Percentiles rank a stretch among this genome's conserved stretches.
These are phyloP conservation scores for Epichloe baconii DNA, from an alignment of 2,329 filamentous ascomycete genomes.

Conservation along the genomic window DNA sequence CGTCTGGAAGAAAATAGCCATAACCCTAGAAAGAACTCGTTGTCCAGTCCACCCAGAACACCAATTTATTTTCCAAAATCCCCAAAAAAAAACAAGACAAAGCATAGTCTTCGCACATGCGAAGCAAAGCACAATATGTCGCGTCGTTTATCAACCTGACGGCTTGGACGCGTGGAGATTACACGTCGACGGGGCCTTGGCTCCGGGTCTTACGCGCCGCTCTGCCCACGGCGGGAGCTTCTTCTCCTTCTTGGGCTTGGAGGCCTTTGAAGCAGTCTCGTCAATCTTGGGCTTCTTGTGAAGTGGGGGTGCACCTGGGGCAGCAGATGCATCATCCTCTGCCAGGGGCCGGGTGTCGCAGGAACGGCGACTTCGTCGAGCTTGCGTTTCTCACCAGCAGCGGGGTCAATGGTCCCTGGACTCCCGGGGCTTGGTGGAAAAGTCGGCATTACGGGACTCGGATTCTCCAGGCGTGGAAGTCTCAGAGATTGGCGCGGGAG, in stretches of 20 bases:
- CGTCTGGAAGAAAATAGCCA: too few relatives aligned
- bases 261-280: slow-evolving; percentile 15
- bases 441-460: not conserved
- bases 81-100: not conserved
- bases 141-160: not conserved
- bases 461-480: not conserved
- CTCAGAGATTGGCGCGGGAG: not conserved
- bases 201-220: slow-evolving; percentile 30
- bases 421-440: slow-evolving; percentile 8
- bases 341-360: slow-evolving; percentile 5
- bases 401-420: slow-evolving; percentile 8
- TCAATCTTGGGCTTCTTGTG: slow-evolving; percentile 30
- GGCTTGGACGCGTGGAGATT: not conserved
- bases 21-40: too few relatives aligned
- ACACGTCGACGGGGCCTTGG: slow-evolving; percentile 24
- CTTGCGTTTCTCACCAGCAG: slow-evolving; percentile 26
- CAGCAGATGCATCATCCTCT: slow-evolving; percentile 12
- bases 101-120: not conserved
- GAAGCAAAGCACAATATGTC: not conserved
- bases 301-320: slow-evolving; percentile 6
- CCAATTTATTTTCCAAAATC: too few relatives aligned
- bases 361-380: slow-evolving; percentile 18
- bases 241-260: slow-evolving; percentile 24
- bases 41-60: too few relatives aligned
- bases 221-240: slow-evolving; percentile 21